These are phyloP conservation scores for Parietaria judaica DNA, from an alignment of 306 rosid species.

Conservation along the genomic window DNA sequence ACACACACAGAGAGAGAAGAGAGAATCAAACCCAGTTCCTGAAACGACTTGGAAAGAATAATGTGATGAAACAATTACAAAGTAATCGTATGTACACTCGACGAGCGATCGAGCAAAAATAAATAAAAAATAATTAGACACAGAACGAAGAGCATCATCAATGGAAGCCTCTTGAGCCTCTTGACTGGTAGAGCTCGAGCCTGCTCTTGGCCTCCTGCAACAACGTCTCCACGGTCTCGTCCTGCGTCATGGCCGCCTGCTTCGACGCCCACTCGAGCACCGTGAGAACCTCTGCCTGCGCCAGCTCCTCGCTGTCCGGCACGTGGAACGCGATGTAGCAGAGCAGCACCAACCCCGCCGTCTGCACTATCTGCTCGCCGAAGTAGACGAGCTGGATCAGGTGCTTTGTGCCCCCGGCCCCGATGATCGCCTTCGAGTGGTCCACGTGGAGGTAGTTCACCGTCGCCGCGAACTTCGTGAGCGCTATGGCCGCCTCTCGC, in stretches of 20 bases:
- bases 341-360: slow-evolving; percentile 53
- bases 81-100: slow-evolving; percentile 44
- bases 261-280: slow-evolving; percentile 90
- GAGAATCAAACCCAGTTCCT: background rate
- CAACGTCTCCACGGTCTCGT: slow-evolving; percentile 40
- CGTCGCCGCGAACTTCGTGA: slow-evolving; percentile 60
- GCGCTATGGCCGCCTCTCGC: slow-evolving; percentile 60
- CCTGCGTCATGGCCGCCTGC: slow-evolving; percentile 55
- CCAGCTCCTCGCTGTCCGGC: slow-evolving; percentile 86
- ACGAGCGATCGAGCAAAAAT: slow-evolving; percentile 22
- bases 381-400: slow-evolving; percentile 83
- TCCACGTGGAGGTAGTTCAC: slow-evolving; percentile 74
- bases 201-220: slow-evolving; percentile 62
- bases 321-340: slow-evolving; percentile 80
- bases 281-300: slow-evolving; percentile 56
- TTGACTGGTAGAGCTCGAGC: slow-evolving; percentile 87
- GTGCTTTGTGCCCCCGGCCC: slow-evolving; percentile 66
- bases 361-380: slow-evolving; percentile 66
- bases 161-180: slow-evolving; percentile 69
- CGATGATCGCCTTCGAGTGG: slow-evolving; percentile 76
- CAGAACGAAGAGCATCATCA: slow-evolving; percentile 14
- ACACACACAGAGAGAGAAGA: background rate
- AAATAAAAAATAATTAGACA: slow-evolving; percentile 13
- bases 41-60: background rate
- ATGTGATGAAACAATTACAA: slow-evolving; percentile 8